Conservation (phyloP, 495 filamentous ascomycete genomes). For the Penicillium crystallinum region DNA sequence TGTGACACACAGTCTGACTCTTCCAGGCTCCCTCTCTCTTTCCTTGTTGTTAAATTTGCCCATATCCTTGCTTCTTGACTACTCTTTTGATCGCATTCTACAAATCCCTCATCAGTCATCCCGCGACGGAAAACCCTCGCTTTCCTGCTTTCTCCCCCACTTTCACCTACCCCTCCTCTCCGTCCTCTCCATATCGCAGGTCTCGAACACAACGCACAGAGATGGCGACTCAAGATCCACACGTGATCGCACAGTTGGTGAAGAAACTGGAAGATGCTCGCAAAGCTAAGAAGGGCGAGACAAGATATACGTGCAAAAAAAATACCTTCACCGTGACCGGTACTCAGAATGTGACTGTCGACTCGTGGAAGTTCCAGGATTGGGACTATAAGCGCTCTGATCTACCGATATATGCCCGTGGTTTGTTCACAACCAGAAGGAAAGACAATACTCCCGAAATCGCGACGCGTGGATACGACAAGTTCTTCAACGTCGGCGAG, state of each 20-base stretch:
- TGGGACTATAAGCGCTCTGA: slow-evolving; percentile 86
- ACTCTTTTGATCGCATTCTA: not conserved
- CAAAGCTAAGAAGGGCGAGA: slow-evolving; percentile 39
- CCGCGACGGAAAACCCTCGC: not conserved
- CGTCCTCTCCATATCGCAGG: not conserved
- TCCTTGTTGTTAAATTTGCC: no score
- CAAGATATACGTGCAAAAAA: slow-evolving; percentile 67
- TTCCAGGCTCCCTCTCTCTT: not conserved
- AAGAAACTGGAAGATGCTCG: slow-evolving; percentile 49
- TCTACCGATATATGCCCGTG: slow-evolving; percentile 86
- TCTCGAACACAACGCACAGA: slow-evolving; percentile 1
- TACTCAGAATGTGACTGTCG: slow-evolving; percentile 58
- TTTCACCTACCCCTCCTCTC: slow-evolving; percentile 10
- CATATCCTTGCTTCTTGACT: no score
- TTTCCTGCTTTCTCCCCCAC: not conserved
- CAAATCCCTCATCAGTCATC: not conserved
- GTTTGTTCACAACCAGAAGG: slow-evolving; percentile 76
- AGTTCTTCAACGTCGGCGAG: slow-evolving; percentile 94
- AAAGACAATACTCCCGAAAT: slow-evolving; percentile 66
- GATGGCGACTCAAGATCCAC: slow-evolving; percentile 56
- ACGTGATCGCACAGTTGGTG: slow-evolving; percentile 56
- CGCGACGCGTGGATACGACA: slow-evolving; percentile 86
- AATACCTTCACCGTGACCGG: slow-evolving; percentile 59
- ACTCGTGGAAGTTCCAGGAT: slow-evolving; percentile 91
- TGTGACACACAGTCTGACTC: slow-evolving; percentile 15